Evolutionary conservation across 2,329 filamentous ascomycete species (phyloP).

Genomic region (Epichloe coenophiala): DNA sequence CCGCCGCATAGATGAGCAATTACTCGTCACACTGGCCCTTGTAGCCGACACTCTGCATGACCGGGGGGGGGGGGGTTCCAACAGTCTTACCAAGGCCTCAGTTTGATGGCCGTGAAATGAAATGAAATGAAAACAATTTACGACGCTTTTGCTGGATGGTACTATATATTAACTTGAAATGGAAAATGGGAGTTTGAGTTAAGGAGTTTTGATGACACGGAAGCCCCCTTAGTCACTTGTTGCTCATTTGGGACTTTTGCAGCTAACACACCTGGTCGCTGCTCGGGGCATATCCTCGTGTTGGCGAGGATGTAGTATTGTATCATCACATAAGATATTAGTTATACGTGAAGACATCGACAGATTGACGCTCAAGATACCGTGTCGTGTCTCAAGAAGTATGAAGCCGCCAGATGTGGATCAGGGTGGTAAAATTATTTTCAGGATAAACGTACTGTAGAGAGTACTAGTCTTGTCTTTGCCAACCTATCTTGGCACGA

Average conservation of each 20-base stretch:
- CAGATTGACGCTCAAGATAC: neutral
- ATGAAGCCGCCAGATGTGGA: too few relatives aligned
- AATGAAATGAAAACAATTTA: constrained; percentile 10
- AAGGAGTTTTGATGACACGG: constrained; percentile 4
- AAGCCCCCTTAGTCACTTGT: neutral
- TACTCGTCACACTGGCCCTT: constrained; percentile 6
- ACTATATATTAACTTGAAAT: neutral
- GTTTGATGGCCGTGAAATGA: constrained; percentile 8
- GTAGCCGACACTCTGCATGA: constrained; percentile 9
- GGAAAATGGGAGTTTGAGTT: neutral
- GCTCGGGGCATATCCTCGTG: constrained; percentile 5
- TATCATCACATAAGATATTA: constrained; percentile 9
- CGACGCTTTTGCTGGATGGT: constrained; percentile 3
- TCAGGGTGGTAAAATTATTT: too few relatives aligned
- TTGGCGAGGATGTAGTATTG: constrained; percentile 17
- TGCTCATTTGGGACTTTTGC: constrained; percentile 14
- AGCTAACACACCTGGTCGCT: neutral
- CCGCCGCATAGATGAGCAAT: constrained; percentile 26
- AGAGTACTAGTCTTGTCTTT: too few relatives aligned
- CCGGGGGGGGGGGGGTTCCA: neutral
- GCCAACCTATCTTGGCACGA: neutral
- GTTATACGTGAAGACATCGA: neutral
- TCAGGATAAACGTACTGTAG: too few relatives aligned
- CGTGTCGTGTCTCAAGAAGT: too few relatives aligned
- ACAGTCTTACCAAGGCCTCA: neutral